Conservation (phyloP, 208 protist genomes). For the Strigomonas oncopelti region DNA sequence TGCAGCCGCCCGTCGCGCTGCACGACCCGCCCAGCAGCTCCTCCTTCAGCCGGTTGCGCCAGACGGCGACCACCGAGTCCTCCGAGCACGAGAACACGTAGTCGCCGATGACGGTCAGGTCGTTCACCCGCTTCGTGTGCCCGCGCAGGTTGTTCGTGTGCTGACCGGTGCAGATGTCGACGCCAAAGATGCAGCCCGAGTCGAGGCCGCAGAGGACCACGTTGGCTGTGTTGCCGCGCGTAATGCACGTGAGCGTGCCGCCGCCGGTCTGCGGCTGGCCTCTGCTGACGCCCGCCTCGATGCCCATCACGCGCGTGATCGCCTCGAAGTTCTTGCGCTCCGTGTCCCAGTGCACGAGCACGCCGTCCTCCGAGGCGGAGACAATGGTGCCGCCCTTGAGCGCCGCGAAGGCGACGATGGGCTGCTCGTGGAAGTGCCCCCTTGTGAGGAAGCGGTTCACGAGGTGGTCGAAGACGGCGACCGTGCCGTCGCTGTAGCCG, state of each 20-base stretch:
- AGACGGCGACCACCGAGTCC: slow-evolving; percentile 69
- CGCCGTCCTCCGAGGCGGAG: slow-evolving; percentile 66
- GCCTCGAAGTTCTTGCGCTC: slow-evolving; percentile 73
- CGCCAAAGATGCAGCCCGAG: slow-evolving; percentile 43
- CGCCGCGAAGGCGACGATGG: slow-evolving; percentile 38
- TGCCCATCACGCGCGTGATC: slow-evolving; percentile 38
- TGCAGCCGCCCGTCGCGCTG: slow-evolving; percentile 6
- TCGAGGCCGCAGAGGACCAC: slow-evolving; percentile 56
- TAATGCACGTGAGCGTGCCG: slow-evolving; percentile 22
- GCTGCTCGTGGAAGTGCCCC: slow-evolving; percentile 49
- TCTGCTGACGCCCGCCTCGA: slow-evolving; percentile 15
- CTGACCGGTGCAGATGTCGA: slow-evolving; percentile 40
- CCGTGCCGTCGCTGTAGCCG: slow-evolving; percentile 66
- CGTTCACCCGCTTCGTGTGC: slow-evolving; percentile 59
- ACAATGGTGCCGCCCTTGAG: slow-evolving; percentile 48
- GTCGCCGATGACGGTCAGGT: slow-evolving; percentile 51
- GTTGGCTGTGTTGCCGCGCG: slow-evolving; percentile 18
- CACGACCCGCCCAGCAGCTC: slow-evolving; percentile 5
- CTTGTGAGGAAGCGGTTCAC: slow-evolving; percentile 52
- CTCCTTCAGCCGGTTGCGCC: slow-evolving; percentile 28
- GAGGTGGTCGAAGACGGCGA: slow-evolving; percentile 78
- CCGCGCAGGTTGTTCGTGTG: slow-evolving; percentile 45
- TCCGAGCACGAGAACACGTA: slow-evolving; percentile 77
- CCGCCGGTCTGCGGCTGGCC: slow-evolving; percentile 14
- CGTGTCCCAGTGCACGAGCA: slow-evolving; percentile 76